Conservation (phyloP, 2,329 filamentous ascomycete genomes). For the Calonectria henricotiae region DNA sequence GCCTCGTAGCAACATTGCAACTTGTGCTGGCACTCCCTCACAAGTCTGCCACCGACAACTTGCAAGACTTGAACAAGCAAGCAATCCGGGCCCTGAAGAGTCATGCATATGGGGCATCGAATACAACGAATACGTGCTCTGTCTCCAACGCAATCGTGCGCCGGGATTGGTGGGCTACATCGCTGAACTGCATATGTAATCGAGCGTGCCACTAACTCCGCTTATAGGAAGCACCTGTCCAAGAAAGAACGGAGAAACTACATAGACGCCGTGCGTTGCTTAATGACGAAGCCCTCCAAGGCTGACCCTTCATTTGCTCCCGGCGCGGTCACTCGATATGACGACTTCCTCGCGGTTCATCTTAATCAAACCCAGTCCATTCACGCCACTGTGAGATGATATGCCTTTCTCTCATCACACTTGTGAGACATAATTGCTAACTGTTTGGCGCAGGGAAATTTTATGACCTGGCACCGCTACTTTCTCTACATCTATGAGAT, state of each 20-base stretch:
- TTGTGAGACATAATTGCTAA: neutral
- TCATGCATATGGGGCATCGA: neutral
- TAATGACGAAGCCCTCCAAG: constrained; percentile 56
- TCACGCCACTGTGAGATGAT: constrained; percentile 55
- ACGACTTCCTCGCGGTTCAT: constrained; percentile 67
- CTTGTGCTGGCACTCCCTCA: neutral
- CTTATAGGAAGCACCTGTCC: neutral
- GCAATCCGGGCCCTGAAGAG: constrained; percentile 8
- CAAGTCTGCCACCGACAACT: neutral
- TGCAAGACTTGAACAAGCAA: constrained; percentile 19
- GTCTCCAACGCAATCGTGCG: constrained; percentile 15
- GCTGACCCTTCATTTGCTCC: constrained; percentile 55
- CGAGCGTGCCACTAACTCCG: neutral
- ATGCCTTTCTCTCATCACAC: neutral
- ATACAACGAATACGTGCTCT: neutral
- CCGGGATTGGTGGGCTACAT: constrained; percentile 18
- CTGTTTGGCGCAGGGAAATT: constrained; percentile 36
- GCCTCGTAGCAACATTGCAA: neutral
- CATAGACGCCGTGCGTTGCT: constrained; percentile 62
- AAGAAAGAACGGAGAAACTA: constrained; percentile 52
- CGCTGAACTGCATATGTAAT: neutral
- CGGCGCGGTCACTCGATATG: constrained; percentile 62
- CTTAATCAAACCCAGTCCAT: constrained; percentile 64
- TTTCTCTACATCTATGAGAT: constrained; percentile 50
- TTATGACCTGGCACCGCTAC: constrained; percentile 52